Evolutionary conservation across 805 yeast species (phyloP), one percentile per base, ranked within the genome.

Genomic region (Zygosaccharomyces gambellarensis): DNA sequence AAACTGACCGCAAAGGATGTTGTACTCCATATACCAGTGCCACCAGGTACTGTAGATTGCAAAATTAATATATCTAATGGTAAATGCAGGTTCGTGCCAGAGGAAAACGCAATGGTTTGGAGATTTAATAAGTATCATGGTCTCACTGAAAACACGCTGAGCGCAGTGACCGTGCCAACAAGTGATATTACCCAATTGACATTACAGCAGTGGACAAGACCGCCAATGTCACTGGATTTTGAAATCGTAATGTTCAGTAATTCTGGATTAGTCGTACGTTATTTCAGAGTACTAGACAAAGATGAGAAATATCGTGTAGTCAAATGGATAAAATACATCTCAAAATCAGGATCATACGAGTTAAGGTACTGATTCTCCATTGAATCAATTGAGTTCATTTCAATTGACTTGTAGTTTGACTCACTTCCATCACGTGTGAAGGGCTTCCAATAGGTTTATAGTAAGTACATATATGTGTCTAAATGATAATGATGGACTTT

Each of bases 321-420:
- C 21, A 92, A 90, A 64, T 89, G 95, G 95, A 95, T 90, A 30
- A 80, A 87, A 58, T 92, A 92, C 64, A 64, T 78, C 12, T 76
- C 92, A 0, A 79, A 76, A 52, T 82, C 92, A 0, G 96, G 96
- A 0, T 78, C 85, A 5, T 90, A 87, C 58, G 97, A 90, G 53
- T 75, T 88, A 8, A 73, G 97, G 48, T 82, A 82, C 54, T 85
- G 64, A 67, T 17, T 17, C 14, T 8, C 10, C 12, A 25, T 21
- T 14, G 38, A 21, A 14, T 25, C 28, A 76, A 52, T 82, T 90
- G 0, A 96, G 96, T 0, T 78, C 85, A 5, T 90, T 87, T 58
- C 97, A 90, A 53, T 75, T 88, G 8, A 73, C 97, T 47, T 82
- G 81, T 54, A 84, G 64, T 66, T 12, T 9, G 9, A 17, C 19